Conservation (phyloP, 495 filamentous ascomycete species). For the Glonium stellatum region DNA sequence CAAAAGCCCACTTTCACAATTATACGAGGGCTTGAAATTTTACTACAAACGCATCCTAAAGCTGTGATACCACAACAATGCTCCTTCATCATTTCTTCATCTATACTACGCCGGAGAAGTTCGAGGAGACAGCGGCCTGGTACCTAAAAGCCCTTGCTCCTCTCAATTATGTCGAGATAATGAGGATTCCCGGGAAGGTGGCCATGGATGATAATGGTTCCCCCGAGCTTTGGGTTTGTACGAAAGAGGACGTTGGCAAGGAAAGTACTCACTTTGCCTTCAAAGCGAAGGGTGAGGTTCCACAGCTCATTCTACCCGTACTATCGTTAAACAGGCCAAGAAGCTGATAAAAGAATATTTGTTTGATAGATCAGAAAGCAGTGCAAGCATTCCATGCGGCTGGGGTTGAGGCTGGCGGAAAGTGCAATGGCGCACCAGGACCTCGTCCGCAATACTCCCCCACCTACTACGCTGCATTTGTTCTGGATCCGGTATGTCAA, state of each 20-base stretch:
- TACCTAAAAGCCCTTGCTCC: conserved; percentile 19
- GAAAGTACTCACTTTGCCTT: conserved; percentile 25
- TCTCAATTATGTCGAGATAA: conserved; percentile 17
- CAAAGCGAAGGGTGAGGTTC: background rate
- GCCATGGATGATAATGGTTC: conserved; percentile 15
- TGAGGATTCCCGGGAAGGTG: background rate
- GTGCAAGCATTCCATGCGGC: background rate
- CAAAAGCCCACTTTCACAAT: too few relatives aligned
- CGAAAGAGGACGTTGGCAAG: background rate
- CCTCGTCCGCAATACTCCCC: conserved; percentile 37
- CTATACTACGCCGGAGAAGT: conserved; percentile 2
- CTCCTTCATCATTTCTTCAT: conserved; percentile 6
- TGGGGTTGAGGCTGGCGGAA: background rate
- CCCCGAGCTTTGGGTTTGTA: conserved; percentile 27
- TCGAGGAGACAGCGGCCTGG: conserved; percentile 15
- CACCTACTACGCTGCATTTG: conserved; percentile 45
- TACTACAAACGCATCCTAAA: background rate
- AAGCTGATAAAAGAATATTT: background rate
- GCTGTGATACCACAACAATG: background rate
- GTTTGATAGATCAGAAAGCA: background rate
- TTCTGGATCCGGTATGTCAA: conserved; percentile 38
- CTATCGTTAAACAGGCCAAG: background rate
- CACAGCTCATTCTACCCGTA: background rate
- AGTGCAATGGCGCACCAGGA: conserved; percentile 38
- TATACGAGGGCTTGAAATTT: too few relatives aligned